These are phyloP conservation scores for Hypoxylon rickii DNA, from an alignment of 495 filamentous ascomycete species.

Conservation along the genomic window DNA sequence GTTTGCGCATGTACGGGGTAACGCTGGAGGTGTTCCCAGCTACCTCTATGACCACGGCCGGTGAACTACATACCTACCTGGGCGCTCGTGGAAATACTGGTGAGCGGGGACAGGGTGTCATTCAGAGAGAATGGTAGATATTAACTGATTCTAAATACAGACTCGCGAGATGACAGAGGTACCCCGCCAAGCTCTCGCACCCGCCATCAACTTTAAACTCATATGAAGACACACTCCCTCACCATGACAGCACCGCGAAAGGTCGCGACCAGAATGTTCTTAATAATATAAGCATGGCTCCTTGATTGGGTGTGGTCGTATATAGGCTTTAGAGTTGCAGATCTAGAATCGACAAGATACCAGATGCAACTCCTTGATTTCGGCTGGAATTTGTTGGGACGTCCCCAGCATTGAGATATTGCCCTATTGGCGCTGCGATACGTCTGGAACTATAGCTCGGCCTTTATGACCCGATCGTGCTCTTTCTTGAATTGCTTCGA, in stretches of 20 bases:
- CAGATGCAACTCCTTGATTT: conserved; percentile 7
- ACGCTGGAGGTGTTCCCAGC: not conserved
- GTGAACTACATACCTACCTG: not conserved
- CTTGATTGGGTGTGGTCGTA: conserved; percentile 20
- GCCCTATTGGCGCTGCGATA: conserved; percentile 3
- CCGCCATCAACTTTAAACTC: not conserved
- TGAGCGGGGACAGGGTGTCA: not conserved
- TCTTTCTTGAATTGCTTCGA: not conserved
- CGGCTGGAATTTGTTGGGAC: conserved; percentile 23
- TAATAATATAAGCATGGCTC: conserved; percentile 13
- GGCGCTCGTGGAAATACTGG: not conserved
- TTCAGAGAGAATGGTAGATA: conserved; percentile 10
- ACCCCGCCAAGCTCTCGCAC: conserved; percentile 10
- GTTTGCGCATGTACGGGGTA: not conserved
- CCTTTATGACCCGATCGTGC: conserved; percentile 1
- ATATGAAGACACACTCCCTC: conserved; percentile 3
- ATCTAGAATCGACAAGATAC: conserved; percentile 23
- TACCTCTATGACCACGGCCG: not conserved
- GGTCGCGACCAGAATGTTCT: conserved; percentile 26
- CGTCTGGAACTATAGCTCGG: conserved; percentile 4
- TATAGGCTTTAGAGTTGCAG: conserved; percentile 30
- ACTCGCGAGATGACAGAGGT: conserved; percentile 9
- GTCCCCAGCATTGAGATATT: conserved; percentile 9
- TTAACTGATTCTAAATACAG: conserved; percentile 26
- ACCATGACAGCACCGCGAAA: conserved; percentile 6